Percentiles rank a stretch among this genome's conserved stretches.
Evolutionary conservation across 192 early-diverging fungal genomes (phyloP).

Genomic region (Coemansia sp.): DNA sequence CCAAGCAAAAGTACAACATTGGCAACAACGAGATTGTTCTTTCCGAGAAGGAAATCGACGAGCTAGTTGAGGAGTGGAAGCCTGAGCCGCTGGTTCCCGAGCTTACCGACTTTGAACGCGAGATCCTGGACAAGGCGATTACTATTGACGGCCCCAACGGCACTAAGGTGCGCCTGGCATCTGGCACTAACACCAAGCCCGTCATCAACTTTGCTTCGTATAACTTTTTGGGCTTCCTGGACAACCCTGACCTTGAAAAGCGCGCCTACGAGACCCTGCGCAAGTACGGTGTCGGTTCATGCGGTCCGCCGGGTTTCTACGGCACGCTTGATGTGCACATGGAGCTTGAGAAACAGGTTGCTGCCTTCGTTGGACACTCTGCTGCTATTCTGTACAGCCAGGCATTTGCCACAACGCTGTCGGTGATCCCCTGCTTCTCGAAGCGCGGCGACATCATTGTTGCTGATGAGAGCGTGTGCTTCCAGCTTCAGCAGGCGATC

Average conservation of each 20-base stretch:
- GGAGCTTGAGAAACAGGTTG: constrained; percentile 85
- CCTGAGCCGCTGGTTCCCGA: constrained; percentile 90
- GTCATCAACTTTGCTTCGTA: constrained; percentile 77
- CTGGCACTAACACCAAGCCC: constrained; percentile 42
- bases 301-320: constrained; percentile 95
- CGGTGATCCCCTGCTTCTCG: constrained; percentile 92
- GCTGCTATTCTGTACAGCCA: constrained; percentile 93
- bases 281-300: constrained; percentile 95
- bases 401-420: constrained; percentile 88
- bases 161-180: constrained; percentile 50
- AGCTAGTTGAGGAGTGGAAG: constrained; percentile 92
- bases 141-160: constrained; percentile 67
- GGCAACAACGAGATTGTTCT: constrained; percentile 76
- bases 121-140: constrained; percentile 78
- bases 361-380: constrained; percentile 81
- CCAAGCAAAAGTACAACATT: constrained; percentile 77
- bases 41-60: constrained; percentile 93
- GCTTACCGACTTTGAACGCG: constrained; percentile 67
- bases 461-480: constrained; percentile 87
- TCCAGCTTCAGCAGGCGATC: constrained; percentile 88
- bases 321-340: constrained; percentile 95
- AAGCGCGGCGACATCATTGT: constrained; percentile 97
- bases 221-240: constrained; percentile 86
- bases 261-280: constrained; percentile 81
- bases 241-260: constrained; percentile 74